phyloP scores from a whole-genome alignment of 2,329 filamentous ascomycete species.

The Dactylellina sp. region DNA sequence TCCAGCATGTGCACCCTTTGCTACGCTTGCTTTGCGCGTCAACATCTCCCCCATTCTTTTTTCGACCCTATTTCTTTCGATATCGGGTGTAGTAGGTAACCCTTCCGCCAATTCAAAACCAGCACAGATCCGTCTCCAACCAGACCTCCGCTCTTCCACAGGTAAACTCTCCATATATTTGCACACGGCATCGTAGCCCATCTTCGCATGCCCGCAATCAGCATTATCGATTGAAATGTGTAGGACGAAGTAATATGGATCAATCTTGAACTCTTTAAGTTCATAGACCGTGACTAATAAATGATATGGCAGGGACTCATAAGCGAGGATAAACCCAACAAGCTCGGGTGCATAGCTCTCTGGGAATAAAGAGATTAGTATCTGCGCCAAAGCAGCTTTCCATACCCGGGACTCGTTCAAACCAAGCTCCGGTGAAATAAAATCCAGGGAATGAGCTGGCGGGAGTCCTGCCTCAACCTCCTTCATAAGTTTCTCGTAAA shows the following conservation, averaged over 20 bases:
- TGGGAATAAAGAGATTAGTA: constrained; percentile 67
- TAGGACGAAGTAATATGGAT: constrained; percentile 67
- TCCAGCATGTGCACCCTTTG: constrained; percentile 64
- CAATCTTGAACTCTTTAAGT: constrained; percentile 65
- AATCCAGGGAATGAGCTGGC: constrained; percentile 60
- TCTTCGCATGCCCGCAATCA: constrained; percentile 67
- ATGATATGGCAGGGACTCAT: constrained; percentile 65
- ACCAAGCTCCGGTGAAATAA: constrained; percentile 58
- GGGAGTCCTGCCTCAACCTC: constrained; percentile 60
- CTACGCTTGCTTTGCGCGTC: constrained; percentile 63
- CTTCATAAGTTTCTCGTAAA: constrained; percentile 62
- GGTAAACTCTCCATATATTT: constrained; percentile 23
- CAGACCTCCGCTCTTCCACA: constrained; percentile 59
- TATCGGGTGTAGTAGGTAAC: constrained; percentile 12
- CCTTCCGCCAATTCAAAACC: constrained; percentile 64
- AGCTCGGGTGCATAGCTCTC: constrained; percentile 68
- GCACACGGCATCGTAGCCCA: constrained; percentile 65
- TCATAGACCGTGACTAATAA: constrained; percentile 65
- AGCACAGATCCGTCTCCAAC: constrained; percentile 63
- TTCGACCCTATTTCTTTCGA: background rate
- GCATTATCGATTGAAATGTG: constrained; percentile 69
- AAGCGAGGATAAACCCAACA: constrained; percentile 68
- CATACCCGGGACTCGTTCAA: constrained; percentile 62
- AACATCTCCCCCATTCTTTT: constrained; percentile 58
- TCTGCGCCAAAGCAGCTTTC: constrained; percentile 66